Conservation (phyloP, 1,284 basidiomycete genomes). For the Boletus calvinii region DNA sequence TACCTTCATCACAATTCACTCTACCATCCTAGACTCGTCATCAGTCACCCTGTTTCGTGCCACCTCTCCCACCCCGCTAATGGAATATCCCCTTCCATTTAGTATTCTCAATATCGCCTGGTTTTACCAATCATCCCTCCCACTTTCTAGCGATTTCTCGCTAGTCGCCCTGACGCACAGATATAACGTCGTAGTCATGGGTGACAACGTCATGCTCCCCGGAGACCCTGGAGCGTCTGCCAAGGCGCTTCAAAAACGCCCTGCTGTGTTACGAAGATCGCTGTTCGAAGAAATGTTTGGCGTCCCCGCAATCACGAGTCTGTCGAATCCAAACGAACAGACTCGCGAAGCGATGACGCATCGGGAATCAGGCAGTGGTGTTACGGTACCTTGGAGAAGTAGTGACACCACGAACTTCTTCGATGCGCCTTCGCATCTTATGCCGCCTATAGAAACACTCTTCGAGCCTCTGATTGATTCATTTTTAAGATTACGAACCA, state of each 20-base stretch:
- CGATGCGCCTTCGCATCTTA: constrained; percentile 74
- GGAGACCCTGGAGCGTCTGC: constrained; percentile 45
- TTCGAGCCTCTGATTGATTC: constrained; percentile 73
- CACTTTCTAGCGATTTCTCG: constrained; percentile 41
- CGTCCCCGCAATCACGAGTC: constrained; percentile 52
- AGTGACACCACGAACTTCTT: constrained; percentile 54
- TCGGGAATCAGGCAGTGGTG: constrained; percentile 19
- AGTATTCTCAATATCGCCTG: constrained; percentile 50
- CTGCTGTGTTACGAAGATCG: constrained; percentile 46
- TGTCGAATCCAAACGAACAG: constrained; percentile 18
- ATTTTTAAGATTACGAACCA: constrained; percentile 51
- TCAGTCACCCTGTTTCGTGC: constrained; percentile 50
- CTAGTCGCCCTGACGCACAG: constrained; percentile 66
- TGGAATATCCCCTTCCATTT: constrained; percentile 56
- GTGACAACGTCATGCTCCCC: constrained; percentile 47
- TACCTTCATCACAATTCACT: constrained; percentile 56
- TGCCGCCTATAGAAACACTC: constrained; percentile 74
- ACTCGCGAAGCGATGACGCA: constrained; percentile 16
- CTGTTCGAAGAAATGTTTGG: constrained; percentile 88
- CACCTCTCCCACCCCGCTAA: constrained; percentile 43
- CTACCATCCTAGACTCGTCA: constrained; percentile 27
- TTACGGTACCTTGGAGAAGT: constrained; percentile 38
- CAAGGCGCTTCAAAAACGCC: constrained; percentile 41
- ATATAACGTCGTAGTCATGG: constrained; percentile 64
- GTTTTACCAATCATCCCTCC: constrained; percentile 39